Conservation (phyloP, 164 flowering plant species). For the Saururus chinensis region DNA sequence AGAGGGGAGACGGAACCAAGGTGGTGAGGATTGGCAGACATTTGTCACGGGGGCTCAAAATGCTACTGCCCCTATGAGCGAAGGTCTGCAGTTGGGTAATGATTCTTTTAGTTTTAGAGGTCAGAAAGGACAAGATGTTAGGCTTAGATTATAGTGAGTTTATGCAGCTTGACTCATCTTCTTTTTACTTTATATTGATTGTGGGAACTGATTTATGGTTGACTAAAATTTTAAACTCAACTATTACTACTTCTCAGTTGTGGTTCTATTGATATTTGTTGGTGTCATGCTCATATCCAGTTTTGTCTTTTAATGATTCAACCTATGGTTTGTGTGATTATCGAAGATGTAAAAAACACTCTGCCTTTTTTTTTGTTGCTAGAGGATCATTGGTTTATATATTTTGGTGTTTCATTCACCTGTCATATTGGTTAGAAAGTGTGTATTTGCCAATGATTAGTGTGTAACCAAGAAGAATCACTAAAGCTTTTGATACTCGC, state of each 20-base stretch:
- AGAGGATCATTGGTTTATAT: too few species aligned
- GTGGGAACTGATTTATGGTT: not conserved
- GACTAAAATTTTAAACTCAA: not conserved
- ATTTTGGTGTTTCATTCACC: too few species aligned
- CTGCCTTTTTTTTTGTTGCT: too few species aligned
- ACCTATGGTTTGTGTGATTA: too few species aligned
- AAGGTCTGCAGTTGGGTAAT: not conserved
- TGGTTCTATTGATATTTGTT: too few species aligned
- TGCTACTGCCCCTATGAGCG: not conserved
- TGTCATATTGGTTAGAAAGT: too few species aligned
- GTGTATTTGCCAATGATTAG: too few species aligned
- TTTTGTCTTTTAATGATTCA: not conserved
- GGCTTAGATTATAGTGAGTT: not conserved
- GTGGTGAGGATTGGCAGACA: not conserved
- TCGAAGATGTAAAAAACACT: too few species aligned
- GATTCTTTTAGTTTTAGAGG: not conserved
- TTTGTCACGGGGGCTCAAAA: not conserved
- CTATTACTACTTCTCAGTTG: not conserved
- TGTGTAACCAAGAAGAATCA: too few species aligned
- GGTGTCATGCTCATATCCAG: not conserved
- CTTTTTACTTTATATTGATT: too few species aligned
- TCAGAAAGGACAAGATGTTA: not conserved
- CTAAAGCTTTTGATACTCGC: too few species aligned
- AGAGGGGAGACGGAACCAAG: too few species aligned
- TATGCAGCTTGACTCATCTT: not conserved